These are phyloP conservation scores for Nakazawaea sp. DNA, from an alignment of 805 yeast species.

Conservation along the genomic window DNA sequence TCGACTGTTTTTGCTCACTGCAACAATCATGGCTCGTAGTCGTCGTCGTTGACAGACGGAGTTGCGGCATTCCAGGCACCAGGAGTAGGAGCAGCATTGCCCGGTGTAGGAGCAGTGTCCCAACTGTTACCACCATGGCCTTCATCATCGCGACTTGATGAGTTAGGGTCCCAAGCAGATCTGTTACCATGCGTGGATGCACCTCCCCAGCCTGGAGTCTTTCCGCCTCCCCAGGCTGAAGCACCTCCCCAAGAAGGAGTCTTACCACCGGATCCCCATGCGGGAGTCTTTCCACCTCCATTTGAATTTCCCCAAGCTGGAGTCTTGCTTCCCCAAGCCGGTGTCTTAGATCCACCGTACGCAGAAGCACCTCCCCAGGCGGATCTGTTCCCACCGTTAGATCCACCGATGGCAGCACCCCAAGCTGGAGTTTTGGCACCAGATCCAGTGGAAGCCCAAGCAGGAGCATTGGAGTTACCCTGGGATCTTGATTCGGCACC, in stretches of 20 bases:
- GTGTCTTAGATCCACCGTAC: slow-evolving; percentile 25
- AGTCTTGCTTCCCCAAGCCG: slow-evolving; percentile 30
- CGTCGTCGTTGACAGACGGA: slow-evolving; percentile 23
- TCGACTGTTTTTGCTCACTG: too few relatives aligned
- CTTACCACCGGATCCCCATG: slow-evolving; percentile 46
- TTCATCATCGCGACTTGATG: slow-evolving; percentile 14
- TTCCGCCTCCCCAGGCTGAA: slow-evolving; percentile 31
- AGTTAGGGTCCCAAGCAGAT: slow-evolving; percentile 33
- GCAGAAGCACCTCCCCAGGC: slow-evolving; percentile 40
- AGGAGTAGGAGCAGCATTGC: slow-evolving; percentile 25
- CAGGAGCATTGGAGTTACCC: slow-evolving; percentile 28
- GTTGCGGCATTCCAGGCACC: slow-evolving; percentile 44
- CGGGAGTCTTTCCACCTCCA: slow-evolving; percentile 42
- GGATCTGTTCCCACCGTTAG: slow-evolving; percentile 38
- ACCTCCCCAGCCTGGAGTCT: slow-evolving; percentile 37
- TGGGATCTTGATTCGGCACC: slow-evolving; percentile 18
- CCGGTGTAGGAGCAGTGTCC: slow-evolving; percentile 35
- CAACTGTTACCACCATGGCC: slow-evolving; percentile 29
- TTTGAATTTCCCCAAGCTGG: slow-evolving; percentile 31
- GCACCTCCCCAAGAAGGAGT: slow-evolving; percentile 37
- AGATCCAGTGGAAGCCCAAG: slow-evolving; percentile 25
- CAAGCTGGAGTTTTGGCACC: slow-evolving; percentile 52
- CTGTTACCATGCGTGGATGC: slow-evolving; percentile 29
- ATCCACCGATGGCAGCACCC: slow-evolving; percentile 27
- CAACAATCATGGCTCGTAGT: slow-evolving; percentile 11